Evolutionary conservation across 257 asterid species (phyloP).

Genomic region (Solanum peruvianum): DNA sequence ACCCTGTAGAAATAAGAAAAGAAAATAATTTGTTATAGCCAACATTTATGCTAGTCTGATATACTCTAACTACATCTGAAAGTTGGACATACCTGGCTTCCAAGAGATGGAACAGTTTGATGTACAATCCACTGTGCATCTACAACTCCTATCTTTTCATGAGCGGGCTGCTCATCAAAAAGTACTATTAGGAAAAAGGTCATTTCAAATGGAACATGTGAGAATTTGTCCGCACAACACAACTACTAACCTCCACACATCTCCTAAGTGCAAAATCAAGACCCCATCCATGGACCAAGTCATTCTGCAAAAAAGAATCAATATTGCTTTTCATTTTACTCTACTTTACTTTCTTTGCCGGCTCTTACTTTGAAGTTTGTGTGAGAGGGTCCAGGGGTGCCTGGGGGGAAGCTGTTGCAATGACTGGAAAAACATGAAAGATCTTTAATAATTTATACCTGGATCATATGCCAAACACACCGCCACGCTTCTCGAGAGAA

Average conservation of each 20-base stretch:
- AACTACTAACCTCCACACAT: conserved; percentile 69
- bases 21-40: neutral
- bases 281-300: conserved; percentile 98
- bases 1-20: conserved; percentile 40
- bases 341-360: neutral
- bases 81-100: conserved; percentile 51
- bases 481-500: conserved; percentile 96
- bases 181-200: neutral
- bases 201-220: neutral
- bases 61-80: neutral
- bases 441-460: conserved; percentile 25
- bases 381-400: neutral
- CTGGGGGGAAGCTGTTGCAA: neutral
- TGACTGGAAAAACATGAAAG: neutral
- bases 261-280: conserved; percentile 88
- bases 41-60: neutral
- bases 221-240: neutral
- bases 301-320: conserved; percentile 48
- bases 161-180: conserved; percentile 59
- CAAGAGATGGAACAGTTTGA: conserved; percentile 92
- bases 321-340: neutral
- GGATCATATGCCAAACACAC: conserved; percentile 96
- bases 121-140: conserved; percentile 94
- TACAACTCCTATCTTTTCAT: conserved; percentile 85
- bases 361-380: neutral